phyloP scores from a whole-genome alignment of 495 filamentous ascomycete species.

The Trichoderma erinaceum region DNA sequence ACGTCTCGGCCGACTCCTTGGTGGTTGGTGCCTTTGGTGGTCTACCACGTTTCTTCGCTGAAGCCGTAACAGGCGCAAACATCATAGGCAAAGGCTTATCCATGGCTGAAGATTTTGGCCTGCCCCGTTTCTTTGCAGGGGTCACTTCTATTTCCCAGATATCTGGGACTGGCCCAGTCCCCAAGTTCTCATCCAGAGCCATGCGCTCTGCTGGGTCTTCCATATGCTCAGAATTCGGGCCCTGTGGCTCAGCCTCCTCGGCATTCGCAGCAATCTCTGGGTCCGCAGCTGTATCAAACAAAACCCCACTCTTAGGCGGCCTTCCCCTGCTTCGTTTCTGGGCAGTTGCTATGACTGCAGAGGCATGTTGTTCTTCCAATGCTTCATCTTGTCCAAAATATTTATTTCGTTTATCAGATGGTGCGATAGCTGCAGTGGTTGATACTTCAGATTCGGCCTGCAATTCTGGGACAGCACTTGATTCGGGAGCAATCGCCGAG shows the following conservation, averaged over 20 bases:
- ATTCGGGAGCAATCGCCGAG: background rate
- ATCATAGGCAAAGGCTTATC: background rate
- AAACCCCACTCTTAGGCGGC: background rate
- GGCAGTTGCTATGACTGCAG: background rate
- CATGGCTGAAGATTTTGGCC: background rate
- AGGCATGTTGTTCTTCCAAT: background rate
- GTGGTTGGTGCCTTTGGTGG: background rate
- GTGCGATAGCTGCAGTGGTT: background rate
- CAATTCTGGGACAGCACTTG: background rate
- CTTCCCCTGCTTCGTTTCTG: background rate
- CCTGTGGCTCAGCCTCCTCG: background rate
- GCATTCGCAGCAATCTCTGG: background rate
- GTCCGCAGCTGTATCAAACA: background rate
- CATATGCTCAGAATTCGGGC: background rate
- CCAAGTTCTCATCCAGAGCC: background rate
- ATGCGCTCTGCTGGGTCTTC: background rate
- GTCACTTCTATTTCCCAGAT: background rate
- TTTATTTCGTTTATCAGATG: background rate
- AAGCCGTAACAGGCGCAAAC: background rate
- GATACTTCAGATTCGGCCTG: background rate
- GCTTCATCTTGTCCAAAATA: no score
- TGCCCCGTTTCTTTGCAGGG: background rate
- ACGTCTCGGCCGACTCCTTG: background rate
- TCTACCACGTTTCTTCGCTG: conserved; percentile 6
- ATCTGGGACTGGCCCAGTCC: background rate